Conservation (phyloP, 2,329 filamentous ascomycete species). For the Cercospora sesami region DNA sequence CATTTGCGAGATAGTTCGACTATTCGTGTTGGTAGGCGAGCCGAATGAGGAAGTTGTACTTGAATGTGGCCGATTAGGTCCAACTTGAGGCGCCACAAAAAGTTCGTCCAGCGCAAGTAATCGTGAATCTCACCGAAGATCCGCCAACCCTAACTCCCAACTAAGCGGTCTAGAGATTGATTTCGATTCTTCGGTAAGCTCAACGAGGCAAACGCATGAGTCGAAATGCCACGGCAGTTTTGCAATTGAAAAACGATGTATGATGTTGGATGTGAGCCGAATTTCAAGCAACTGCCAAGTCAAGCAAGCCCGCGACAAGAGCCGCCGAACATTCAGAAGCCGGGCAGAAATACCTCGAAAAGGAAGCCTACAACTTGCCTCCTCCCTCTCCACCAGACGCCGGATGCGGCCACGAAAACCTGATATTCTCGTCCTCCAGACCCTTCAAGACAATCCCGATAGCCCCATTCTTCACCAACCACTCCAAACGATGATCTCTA, state of each 20-base stretch:
- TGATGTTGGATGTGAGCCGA: background rate
- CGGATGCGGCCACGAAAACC: constrained; percentile 29
- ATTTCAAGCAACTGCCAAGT: background rate
- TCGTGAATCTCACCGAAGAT: background rate
- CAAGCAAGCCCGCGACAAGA: background rate
- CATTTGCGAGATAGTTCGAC: background rate
- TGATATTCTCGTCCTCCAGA: constrained; percentile 28
- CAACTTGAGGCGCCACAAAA: background rate
- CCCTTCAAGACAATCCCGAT: constrained; percentile 29
- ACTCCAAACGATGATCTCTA: constrained; percentile 33
- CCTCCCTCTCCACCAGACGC: background rate
- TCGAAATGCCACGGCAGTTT: background rate
- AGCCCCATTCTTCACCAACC: constrained; percentile 31
- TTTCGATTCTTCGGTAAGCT: background rate
- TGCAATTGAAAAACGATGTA: background rate
- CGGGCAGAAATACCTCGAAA: background rate
- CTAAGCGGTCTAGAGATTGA: background rate
- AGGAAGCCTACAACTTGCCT: constrained; percentile 7
- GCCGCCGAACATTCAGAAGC: background rate
- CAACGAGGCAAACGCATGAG: background rate
- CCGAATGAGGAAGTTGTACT: background rate
- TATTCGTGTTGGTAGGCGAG: background rate
- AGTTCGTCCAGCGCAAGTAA: background rate
- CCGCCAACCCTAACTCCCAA: background rate
- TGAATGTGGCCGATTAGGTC: background rate